Evolutionary conservation across 345 rosid genomes (phyloP), one percentile per base, ranked within the genome.

Genomic region (Gossypium mustelinum): DNA sequence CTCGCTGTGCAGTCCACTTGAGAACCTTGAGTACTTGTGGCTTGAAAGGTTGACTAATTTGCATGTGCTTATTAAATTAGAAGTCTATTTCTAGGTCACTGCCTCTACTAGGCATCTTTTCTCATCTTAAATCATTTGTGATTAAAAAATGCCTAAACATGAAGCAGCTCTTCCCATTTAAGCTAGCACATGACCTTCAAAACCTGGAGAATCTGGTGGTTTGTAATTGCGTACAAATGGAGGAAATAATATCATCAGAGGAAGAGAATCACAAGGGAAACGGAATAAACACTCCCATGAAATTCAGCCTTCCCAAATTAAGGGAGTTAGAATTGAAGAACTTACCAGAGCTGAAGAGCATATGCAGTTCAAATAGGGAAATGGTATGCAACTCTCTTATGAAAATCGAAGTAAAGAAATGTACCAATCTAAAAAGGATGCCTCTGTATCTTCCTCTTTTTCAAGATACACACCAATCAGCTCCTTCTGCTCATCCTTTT

Each of bases 241-340:
- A 68, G 72, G 72, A 68, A 20, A 68, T 68, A 3, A 22, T 68
- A 47, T 34, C 20, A 68, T 13, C 55, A 60, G 64, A 60, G 9
- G 64, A 20, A 18, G 41, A 25, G 7, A 60, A 72, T 16, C 17
- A 10, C 9, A 60, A 60, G 17, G 64, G 64, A 60, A 60, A n/a
- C n/a, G n/a, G n/a, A n/a, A n/a, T n/a, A n/a, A n/a, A n/a, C n/a
- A n/a, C n/a, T n/a, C n/a, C n/a, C n/a, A 60, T 25, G 64, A 24
- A 6, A 1, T 25, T 60, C 43, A 0, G 17, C 27, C 24, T 27
- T 22, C 63, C 63, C 7, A 24, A 59, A 59, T 59, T 59, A 11
- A 59, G 0, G 17, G 5, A 2, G 63, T 24, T 59, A 39, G 2
- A 12, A 24, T 59, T 59, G 39, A 24, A 0, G 13, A 1, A 4